Evolutionary conservation across 768 basidiomycete species (phyloP).

Genomic region (Leucocoprinus sp.): DNA sequence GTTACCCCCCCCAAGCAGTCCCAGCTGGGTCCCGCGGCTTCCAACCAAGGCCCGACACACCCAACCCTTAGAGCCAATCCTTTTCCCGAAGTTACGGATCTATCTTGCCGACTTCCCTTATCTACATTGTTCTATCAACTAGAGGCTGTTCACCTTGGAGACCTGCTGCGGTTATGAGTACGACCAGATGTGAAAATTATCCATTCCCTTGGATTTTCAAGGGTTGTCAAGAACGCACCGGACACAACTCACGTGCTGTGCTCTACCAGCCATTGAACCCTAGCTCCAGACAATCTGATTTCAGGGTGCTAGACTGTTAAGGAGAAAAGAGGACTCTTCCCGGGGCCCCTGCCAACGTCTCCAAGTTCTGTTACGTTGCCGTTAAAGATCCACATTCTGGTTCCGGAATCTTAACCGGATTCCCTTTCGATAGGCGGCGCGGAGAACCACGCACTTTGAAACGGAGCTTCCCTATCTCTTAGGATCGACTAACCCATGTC

Average conservation of each 20-base stretch:
- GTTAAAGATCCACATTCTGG: constrained; percentile 64
- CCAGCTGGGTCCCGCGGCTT: constrained; percentile 24
- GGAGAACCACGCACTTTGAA: constrained; percentile 59
- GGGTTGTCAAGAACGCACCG: constrained; percentile 62
- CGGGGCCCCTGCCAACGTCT: constrained; percentile 58
- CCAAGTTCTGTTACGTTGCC: constrained; percentile 62
- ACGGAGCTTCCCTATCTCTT: constrained; percentile 71
- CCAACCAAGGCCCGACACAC: constrained; percentile 26
- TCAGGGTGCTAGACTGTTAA: constrained; percentile 66
- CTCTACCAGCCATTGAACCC: constrained; percentile 68
- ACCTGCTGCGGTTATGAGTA: constrained; percentile 77
- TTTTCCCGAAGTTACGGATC: constrained; percentile 74
- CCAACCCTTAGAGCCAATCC: constrained; percentile 55
- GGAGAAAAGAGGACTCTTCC: constrained; percentile 78
- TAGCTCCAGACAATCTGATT: constrained; percentile 70
- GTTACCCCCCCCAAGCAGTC: constrained; percentile 26
- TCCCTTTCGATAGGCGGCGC: constrained; percentile 67
- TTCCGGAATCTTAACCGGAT: constrained; percentile 74
- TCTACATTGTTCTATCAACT: constrained; percentile 75
- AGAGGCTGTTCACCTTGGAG: constrained; percentile 79
- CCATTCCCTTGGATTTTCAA: constrained; percentile 73
- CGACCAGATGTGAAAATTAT: constrained; percentile 63
- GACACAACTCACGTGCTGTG: constrained; percentile 63
- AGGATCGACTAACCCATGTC: constrained; percentile 82
- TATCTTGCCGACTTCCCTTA: constrained; percentile 73